These are phyloP conservation scores for Lactarius indigo DNA, from an alignment of 768 basidiomycete genomes.

Conservation along the genomic window DNA sequence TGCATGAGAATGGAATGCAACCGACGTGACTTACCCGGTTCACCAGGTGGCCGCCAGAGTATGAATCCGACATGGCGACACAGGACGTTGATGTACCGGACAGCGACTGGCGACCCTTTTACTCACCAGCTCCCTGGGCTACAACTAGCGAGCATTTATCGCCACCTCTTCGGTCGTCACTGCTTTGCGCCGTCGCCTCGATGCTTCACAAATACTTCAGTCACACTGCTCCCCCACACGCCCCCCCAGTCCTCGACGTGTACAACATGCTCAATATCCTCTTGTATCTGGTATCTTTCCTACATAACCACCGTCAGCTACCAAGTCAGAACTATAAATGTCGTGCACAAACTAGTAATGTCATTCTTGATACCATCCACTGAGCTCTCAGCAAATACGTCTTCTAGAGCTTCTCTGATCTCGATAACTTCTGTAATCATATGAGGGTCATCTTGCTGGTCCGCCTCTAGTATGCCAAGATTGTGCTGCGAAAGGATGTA, in stretches of 20 bases:
- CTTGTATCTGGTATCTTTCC: slow-evolving; percentile 48
- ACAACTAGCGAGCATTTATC: not conserved
- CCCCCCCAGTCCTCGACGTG: slow-evolving; percentile 52
- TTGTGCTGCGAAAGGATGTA: slow-evolving; percentile 73
- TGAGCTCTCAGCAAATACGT: slow-evolving; percentile 45
- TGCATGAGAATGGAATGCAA: no score
- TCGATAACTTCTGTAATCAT: slow-evolving; percentile 80
- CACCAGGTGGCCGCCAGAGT: no score
- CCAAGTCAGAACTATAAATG: not conserved
- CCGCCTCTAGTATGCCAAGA: slow-evolving; percentile 56
- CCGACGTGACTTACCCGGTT: no score
- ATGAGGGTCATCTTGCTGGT: slow-evolving; percentile 64
- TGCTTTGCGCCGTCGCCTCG: slow-evolving; percentile 43
- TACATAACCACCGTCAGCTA: slow-evolving; percentile 33
- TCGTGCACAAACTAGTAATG: slow-evolving; percentile 50
- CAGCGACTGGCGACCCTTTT: not conserved
- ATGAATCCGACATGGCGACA: no score
- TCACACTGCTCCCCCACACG: slow-evolving; percentile 58
- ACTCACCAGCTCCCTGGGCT: not conserved
- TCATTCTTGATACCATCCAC: slow-evolving; percentile 49
- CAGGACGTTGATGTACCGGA: not conserved
- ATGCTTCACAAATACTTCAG: slow-evolving; percentile 73
- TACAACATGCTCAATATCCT: slow-evolving; percentile 48
- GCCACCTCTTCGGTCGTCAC: not conserved
- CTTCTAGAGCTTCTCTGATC: slow-evolving; percentile 71